These are phyloP conservation scores for Salix brachista DNA, from an alignment of 345 rosid genomes.

Conservation along the genomic window DNA sequence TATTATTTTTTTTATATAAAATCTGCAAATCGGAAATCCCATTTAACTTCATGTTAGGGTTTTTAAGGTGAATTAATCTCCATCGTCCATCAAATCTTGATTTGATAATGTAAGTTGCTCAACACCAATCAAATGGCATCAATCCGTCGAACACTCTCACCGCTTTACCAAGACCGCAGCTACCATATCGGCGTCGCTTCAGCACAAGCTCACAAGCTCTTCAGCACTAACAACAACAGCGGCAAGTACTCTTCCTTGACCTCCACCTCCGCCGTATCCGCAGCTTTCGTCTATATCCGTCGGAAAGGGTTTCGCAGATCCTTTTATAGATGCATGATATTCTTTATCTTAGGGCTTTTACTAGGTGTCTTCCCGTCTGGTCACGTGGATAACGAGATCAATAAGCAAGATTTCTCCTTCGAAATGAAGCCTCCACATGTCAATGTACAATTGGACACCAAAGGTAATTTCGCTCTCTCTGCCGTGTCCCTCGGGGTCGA, in stretches of 20 bases:
- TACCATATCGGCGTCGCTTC: constrained; percentile 21
- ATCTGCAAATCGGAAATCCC: no score
- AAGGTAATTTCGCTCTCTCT: constrained; percentile 21
- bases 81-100: not conserved
- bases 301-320: constrained; percentile 58
- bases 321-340: constrained; percentile 50
- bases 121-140: constrained; percentile 57
- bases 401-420: constrained; percentile 45
- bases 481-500: constrained; percentile 13
- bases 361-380: constrained; percentile 64
- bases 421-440: constrained; percentile 61
- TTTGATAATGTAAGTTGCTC: constrained; percentile 23
- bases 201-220: constrained; percentile 22
- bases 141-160: constrained; percentile 85
- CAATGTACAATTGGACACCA: constrained; percentile 39
- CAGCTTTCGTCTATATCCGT: constrained; percentile 25
- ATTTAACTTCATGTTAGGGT: constrained; percentile 2
- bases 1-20: no score
- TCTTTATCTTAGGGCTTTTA: constrained; percentile 60
- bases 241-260: constrained; percentile 41
- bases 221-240: constrained; percentile 11
- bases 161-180: constrained; percentile 55
- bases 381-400: constrained; percentile 42
- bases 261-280: constrained; percentile 18
- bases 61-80: not conserved